These are phyloP conservation scores for Carpinus fangiana DNA, from an alignment of 306 rosid genomes.

Conservation along the genomic window DNA sequence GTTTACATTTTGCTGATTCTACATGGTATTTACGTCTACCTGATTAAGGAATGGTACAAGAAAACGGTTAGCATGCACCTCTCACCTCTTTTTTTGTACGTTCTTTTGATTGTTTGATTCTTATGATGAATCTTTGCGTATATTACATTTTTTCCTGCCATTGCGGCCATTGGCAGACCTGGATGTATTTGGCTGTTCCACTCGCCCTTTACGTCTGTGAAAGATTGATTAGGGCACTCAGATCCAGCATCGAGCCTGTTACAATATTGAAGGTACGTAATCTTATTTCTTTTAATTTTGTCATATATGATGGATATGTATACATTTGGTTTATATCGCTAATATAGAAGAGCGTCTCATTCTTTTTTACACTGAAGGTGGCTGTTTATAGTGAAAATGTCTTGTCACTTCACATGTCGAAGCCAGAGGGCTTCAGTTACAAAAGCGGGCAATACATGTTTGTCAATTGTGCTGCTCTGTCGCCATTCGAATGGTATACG, in stretches of 20 bases:
- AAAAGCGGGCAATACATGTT: slow-evolving; percentile 68
- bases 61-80: slow-evolving; percentile 59
- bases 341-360: slow-evolving; percentile 13
- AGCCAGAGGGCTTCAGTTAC: slow-evolving; percentile 63
- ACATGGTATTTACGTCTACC: slow-evolving; percentile 59
- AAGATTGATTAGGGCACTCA: slow-evolving; percentile 12
- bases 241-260: slow-evolving; percentile 15
- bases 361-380: slow-evolving; percentile 48
- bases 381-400: slow-evolving; percentile 70
- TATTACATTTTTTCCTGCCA: no score
- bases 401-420: slow-evolving; percentile 58
- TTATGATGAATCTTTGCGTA: not conserved
- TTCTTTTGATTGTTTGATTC: slow-evolving; percentile 5
- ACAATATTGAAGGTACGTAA: not conserved
- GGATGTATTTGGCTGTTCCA: slow-evolving; percentile 25
- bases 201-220: slow-evolving; percentile 4
- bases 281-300: not conserved
- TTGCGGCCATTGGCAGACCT: slow-evolving; percentile 6
- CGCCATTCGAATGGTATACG: slow-evolving; percentile 63
- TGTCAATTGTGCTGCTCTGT: slow-evolving; percentile 55
- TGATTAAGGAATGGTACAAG: slow-evolving; percentile 56
- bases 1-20: slow-evolving; percentile 56
- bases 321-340: not conserved
- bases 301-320: not conserved
- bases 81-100: not conserved